Evolutionary conservation across 768 basidiomycete species (phyloP).

Genomic region (Mycena galopus): DNA sequence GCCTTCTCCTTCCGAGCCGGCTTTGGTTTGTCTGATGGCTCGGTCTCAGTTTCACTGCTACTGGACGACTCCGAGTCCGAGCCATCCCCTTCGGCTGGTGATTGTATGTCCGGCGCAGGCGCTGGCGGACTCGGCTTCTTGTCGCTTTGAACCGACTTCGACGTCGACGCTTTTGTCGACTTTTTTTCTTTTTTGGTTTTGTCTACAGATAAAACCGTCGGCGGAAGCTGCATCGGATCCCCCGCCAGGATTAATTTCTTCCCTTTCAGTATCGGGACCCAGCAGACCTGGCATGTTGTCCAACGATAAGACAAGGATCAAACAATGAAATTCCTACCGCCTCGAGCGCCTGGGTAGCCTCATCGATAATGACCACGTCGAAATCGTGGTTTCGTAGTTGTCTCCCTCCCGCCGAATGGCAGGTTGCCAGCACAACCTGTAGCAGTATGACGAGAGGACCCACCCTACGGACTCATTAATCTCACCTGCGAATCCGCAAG

Average conservation of each 20-base stretch:
- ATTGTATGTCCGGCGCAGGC: slow-evolving; percentile 17
- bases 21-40: slow-evolving; percentile 33
- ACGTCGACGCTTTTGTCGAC: slow-evolving; percentile 27
- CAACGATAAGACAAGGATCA: slow-evolving; percentile 19
- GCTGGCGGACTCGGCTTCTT: slow-evolving; percentile 28
- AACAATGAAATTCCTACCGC: slow-evolving; percentile 65
- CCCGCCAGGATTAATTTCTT: slow-evolving; percentile 93
- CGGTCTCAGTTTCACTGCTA: slow-evolving; percentile 12
- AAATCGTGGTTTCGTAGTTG: slow-evolving; percentile 84
- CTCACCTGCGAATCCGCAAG: slow-evolving; percentile 81
- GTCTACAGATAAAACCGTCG: slow-evolving; percentile 85
- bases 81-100: slow-evolving; percentile 12
- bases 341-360: slow-evolving; percentile 97
- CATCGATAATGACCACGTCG: slow-evolving; percentile 96
- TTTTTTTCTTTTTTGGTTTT: slow-evolving; percentile 53
- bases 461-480: neutral
- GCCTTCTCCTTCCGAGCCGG: slow-evolving; percentile 25
- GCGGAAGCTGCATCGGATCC: slow-evolving; percentile 96
- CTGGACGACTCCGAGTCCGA: slow-evolving; percentile 29
- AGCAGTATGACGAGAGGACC: neutral
- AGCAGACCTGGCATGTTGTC: slow-evolving; percentile 75
- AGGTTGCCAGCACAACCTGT: slow-evolving; percentile 91
- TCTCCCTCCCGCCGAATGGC: slow-evolving; percentile 91
- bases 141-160: neutral
- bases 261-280: slow-evolving; percentile 95